These are phyloP conservation scores for Rubroboletus satanas DNA, from an alignment of 768 basidiomycete genomes.

Conservation along the genomic window DNA sequence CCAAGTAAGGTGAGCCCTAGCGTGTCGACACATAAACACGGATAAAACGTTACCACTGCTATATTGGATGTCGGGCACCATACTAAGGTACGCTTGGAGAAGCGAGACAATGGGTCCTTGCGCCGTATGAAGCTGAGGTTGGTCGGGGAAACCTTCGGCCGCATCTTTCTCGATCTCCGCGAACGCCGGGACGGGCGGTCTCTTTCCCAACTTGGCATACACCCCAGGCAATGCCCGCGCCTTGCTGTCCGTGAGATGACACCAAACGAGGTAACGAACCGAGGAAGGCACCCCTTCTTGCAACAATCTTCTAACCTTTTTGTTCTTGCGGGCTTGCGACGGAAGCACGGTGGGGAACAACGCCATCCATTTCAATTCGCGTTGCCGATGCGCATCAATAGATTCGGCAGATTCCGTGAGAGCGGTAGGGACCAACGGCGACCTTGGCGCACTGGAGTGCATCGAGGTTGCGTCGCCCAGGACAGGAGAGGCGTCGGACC, in stretches of 20 bases:
- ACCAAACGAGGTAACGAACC: conserved; percentile 83
- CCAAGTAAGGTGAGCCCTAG: not conserved
- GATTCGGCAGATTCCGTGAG: conserved; percentile 23
- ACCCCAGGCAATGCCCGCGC: conserved; percentile 64
- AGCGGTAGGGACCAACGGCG: conserved; percentile 17
- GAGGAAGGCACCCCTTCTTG: conserved; percentile 79
- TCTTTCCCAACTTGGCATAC: conserved; percentile 57
- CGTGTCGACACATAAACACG: not conserved
- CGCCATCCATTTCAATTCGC: conserved; percentile 75
- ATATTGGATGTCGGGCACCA: conserved; percentile 84
- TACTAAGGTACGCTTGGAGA: conserved; percentile 70
- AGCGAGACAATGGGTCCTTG: conserved; percentile 55
- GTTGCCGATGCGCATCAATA: conserved; percentile 63
- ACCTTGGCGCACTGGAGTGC: conserved; percentile 31
- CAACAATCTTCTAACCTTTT: conserved; percentile 72
- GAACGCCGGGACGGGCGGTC: conserved; percentile 48
- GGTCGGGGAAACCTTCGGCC: conserved; percentile 48
- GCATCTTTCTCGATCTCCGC: conserved; percentile 60
- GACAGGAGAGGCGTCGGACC: conserved; percentile 18
- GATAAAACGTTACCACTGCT: conserved; percentile 43
- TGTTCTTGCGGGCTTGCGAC: conserved; percentile 67
- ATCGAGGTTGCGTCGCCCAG: conserved; percentile 43
- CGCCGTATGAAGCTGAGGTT: conserved; percentile 54
- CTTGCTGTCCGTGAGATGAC: conserved; percentile 73
- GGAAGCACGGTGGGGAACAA: conserved; percentile 54